phyloP scores from a whole-genome alignment of 345 rosid genomes.

The Lepidium aucheri region DNA sequence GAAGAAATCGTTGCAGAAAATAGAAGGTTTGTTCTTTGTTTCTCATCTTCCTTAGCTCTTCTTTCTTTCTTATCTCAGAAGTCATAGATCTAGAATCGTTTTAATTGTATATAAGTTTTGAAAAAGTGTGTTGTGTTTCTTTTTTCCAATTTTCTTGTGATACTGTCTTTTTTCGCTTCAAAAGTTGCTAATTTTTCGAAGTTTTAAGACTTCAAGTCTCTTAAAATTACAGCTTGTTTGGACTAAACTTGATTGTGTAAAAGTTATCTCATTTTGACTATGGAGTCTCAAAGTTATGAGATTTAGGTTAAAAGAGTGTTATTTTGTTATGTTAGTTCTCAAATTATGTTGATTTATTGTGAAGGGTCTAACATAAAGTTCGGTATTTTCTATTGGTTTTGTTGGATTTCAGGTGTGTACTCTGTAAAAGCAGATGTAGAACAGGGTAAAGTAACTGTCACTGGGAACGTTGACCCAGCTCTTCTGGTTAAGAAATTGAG shows the following conservation, averaged over 20 bases:
- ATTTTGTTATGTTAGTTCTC: neutral
- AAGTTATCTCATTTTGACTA: neutral
- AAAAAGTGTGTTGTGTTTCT: neutral
- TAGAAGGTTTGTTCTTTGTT: slow-evolving; percentile 46
- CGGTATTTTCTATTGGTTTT: neutral
- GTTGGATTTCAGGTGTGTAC: slow-evolving; percentile 54
- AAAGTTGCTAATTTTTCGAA: no score
- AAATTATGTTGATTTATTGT: neutral
- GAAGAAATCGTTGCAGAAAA: slow-evolving; percentile 65
- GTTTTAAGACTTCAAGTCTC: no score
- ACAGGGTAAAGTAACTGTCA: slow-evolving; percentile 79
- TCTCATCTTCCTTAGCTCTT: no score
- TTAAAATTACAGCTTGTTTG: no score
- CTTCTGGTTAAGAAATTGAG: slow-evolving; percentile 64
- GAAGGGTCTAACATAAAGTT: neutral
- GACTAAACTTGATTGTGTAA: neutral
- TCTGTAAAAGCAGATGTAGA: slow-evolving; percentile 54
- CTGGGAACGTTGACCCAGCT: slow-evolving; percentile 73
- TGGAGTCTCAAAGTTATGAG: neutral
- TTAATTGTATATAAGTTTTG: neutral
- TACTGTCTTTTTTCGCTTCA: no score
- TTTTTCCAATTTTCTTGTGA: no score
- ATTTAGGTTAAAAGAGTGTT: neutral
- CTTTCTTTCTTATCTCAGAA: no score
- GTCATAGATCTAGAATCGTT: neutral